A percentile compares a stretch with the other conserved stretches of the same genome.
Evolutionary conservation across 257 asterid genomes (phyloP).

Genomic region (Cruciata laevipes): DNA sequence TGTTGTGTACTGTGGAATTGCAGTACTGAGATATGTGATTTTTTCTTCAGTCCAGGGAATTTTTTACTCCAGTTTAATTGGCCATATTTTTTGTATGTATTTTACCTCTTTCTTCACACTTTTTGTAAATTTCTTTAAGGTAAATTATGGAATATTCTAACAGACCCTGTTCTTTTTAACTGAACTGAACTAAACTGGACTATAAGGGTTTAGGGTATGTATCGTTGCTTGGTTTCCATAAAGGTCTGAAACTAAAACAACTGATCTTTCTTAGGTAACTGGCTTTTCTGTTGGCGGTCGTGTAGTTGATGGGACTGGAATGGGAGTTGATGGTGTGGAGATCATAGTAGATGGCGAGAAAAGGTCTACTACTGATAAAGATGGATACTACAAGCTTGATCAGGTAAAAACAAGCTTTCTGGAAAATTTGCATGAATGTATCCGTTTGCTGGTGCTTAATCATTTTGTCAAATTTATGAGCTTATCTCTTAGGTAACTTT

Average conservation of each 20-base stretch:
- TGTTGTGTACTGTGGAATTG: neutral
- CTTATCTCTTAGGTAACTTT: neutral
- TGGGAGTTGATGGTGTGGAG: slow-evolving; percentile 64
- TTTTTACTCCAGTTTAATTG: neutral
- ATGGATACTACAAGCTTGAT: slow-evolving; percentile 91
- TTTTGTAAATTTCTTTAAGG: neutral
- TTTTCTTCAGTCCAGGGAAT: neutral
- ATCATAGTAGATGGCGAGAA: slow-evolving; percentile 76
- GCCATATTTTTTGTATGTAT: neutral
- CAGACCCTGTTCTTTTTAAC: neutral
- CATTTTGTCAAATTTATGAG: neutral
- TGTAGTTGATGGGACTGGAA: slow-evolving; percentile 78
- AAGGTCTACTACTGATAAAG: slow-evolving; percentile 71
- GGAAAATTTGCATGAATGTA: slow-evolving; percentile 2
- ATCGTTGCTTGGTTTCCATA: neutral
- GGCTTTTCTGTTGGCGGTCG: slow-evolving; percentile 99
- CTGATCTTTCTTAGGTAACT: slow-evolving; percentile 60
- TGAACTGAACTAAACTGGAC: neutral
- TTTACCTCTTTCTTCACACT: neutral
- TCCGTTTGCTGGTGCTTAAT: neutral
- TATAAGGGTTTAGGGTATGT: too few relatives aligned
- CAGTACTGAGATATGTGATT: neutral
- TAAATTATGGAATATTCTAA: neutral
- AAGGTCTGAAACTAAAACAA: neutral
- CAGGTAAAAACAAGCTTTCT: slow-evolving; percentile 50